These are phyloP conservation scores for Eimeria sp. DNA, from an alignment of 169 alveolate species.

Conservation along the genomic window DNA sequence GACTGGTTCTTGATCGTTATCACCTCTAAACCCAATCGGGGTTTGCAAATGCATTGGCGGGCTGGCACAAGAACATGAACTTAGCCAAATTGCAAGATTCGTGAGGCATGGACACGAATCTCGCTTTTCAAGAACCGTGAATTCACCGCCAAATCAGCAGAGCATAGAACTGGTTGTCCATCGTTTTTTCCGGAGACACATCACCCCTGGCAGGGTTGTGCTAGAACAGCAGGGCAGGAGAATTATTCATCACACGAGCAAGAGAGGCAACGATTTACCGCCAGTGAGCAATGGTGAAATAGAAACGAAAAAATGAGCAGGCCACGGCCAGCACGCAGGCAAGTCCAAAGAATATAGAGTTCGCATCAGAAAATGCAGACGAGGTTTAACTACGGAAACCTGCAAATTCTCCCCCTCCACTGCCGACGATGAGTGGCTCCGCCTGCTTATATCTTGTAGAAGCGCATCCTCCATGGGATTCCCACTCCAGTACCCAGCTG, in stretches of 20 bases:
- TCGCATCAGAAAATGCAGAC: background rate
- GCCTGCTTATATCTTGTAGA: background rate
- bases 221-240: background rate
- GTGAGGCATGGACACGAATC: background rate
- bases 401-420: background rate
- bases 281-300: background rate
- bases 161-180: background rate
- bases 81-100: background rate
- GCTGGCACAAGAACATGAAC: background rate
- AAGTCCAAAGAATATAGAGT: background rate
- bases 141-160: background rate
- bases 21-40: no score
- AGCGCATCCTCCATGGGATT: background rate
- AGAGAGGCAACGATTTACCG: background rate
- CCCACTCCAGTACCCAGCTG: background rate
- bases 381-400: background rate
- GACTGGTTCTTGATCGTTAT: no score
- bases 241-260: background rate
- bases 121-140: background rate
- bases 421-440: background rate
- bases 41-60: background rate
- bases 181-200: background rate
- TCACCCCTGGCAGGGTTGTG: background rate
- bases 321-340: background rate
- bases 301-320: background rate